phyloP scores from a whole-genome alignment of 805 yeast genomes.

The Ogataea paraovalis region DNA sequence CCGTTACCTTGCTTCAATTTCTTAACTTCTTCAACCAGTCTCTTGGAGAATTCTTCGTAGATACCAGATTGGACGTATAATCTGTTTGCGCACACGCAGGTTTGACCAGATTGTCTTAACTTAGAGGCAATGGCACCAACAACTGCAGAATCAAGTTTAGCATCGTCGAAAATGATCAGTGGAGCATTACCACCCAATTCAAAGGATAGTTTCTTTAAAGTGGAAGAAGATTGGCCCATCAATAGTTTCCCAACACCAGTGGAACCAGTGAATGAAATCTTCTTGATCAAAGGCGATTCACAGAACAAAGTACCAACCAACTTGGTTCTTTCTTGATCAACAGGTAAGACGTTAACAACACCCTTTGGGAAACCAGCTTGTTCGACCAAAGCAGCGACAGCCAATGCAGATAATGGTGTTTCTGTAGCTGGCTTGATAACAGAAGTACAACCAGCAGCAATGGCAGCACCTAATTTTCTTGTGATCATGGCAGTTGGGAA shows the following conservation, averaged over 20 bases:
- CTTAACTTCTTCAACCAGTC: conserved; percentile 43
- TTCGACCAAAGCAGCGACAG: conserved; percentile 54
- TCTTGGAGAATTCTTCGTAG: conserved; percentile 57
- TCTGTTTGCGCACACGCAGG: conserved; percentile 78
- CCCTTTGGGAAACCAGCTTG: conserved; percentile 74
- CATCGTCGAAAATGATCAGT: conserved; percentile 69
- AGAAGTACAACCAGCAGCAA: conserved; percentile 76
- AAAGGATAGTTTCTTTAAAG: conserved; percentile 66
- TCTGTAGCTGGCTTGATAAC: conserved; percentile 76
- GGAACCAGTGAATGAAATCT: conserved; percentile 76
- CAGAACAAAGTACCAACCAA: conserved; percentile 55
- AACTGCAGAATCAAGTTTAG: conserved; percentile 62
- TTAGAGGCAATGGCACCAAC: conserved; percentile 63
- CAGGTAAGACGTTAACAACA: conserved; percentile 58
- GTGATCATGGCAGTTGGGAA: conserved; percentile 80
- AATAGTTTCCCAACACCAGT: conserved; percentile 68
- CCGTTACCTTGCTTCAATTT: conserved; percentile 61
- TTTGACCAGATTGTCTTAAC: conserved; percentile 76
- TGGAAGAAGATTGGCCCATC: conserved; percentile 55
- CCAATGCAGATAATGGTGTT: conserved; percentile 72
- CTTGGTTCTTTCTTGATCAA: conserved; percentile 38
- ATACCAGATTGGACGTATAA: conserved; percentile 59
- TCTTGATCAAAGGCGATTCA: conserved; percentile 51
- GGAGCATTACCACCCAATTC: conserved; percentile 86
- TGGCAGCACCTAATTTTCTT: conserved; percentile 68